phyloP scores from a whole-genome alignment of 768 basidiomycete genomes.

The Suillus lakei region DNA sequence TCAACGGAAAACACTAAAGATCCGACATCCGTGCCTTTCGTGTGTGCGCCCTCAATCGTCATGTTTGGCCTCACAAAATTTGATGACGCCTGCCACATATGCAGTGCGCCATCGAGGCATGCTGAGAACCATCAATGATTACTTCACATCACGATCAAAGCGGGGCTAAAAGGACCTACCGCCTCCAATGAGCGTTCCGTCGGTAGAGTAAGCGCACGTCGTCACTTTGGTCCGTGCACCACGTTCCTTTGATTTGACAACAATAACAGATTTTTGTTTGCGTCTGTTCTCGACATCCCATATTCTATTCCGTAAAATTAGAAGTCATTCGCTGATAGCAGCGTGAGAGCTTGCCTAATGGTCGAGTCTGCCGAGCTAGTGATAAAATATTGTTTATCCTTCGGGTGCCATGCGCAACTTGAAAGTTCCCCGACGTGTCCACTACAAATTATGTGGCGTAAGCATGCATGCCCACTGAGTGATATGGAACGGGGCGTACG shows the following conservation, averaged over 20 bases:
- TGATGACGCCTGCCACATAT: slow-evolving; percentile 90
- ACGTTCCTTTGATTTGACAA: slow-evolving; percentile 94
- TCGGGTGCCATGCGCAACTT: slow-evolving; percentile 93
- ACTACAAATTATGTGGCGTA: slow-evolving; percentile 44
- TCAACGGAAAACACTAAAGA: slow-evolving; percentile 90
- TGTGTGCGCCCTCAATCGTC: slow-evolving; percentile 86
- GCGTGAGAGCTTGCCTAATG: slow-evolving; percentile 64
- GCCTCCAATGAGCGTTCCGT: slow-evolving; percentile 89
- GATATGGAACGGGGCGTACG: slow-evolving; percentile 55
- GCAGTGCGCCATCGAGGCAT: slow-evolving; percentile 89
- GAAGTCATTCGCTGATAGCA: background rate
- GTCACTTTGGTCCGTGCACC: slow-evolving; percentile 94
- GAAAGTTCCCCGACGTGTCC: slow-evolving; percentile 95
- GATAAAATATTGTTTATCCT: slow-evolving; percentile 81
- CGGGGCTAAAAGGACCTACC: slow-evolving; percentile 52
- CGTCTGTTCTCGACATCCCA: slow-evolving; percentile 94
- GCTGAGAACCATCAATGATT: slow-evolving; percentile 47
- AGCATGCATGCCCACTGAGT: slow-evolving; percentile 10
- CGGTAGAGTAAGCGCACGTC: slow-evolving; percentile 83
- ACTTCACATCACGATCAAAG: slow-evolving; percentile 3
- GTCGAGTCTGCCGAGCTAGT: slow-evolving; percentile 97
- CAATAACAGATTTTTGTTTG: slow-evolving; percentile 95
- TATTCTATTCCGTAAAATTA: slow-evolving; percentile 56
- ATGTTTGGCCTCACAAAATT: slow-evolving; percentile 94
- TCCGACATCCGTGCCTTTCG: slow-evolving; percentile 84